These are phyloP conservation scores for Geosiphon pyriformis DNA, from an alignment of 192 early-diverging fungal genomes.

Conservation along the genomic window DNA sequence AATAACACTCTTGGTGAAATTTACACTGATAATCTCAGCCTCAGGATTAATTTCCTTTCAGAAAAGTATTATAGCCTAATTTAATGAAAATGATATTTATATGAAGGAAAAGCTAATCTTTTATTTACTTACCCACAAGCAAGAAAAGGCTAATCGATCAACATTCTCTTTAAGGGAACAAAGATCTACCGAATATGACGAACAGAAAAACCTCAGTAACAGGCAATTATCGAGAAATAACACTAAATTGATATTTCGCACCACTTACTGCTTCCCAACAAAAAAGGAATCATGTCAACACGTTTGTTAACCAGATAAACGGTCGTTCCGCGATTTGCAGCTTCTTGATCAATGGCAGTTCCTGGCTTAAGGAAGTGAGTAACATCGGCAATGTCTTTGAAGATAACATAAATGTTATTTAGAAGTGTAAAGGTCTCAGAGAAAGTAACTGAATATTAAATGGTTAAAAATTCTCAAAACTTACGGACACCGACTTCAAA, in stretches of 20 bases:
- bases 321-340: slow-evolving; percentile 80
- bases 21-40: slow-evolving; percentile 62
- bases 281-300: slow-evolving; percentile 90
- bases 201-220: neutral
- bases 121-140: slow-evolving; percentile 57
- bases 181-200: slow-evolving; percentile 36
- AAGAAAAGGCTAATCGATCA: slow-evolving; percentile 90
- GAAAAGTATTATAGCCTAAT: slow-evolving; percentile 21
- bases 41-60: slow-evolving; percentile 52
- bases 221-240: too few species aligned
- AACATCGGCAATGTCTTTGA: slow-evolving; percentile 92
- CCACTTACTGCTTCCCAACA: slow-evolving; percentile 60
- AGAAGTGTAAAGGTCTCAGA: too few species aligned
- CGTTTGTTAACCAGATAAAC: slow-evolving; percentile 89
- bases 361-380: slow-evolving; percentile 83
- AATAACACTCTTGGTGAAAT: slow-evolving; percentile 90
- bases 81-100: neutral
- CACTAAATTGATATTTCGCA: too few species aligned
- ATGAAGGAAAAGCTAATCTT: slow-evolving; percentile 5
- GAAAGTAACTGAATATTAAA: too few species aligned
- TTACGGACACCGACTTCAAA: slow-evolving; percentile 73
- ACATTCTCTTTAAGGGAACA: slow-evolving; percentile 84
- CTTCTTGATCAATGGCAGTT: slow-evolving; percentile 82
- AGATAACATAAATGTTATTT: neutral
- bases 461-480: slow-evolving; percentile 11